These are phyloP conservation scores for Rhizopogon vulgaris DNA, from an alignment of 768 basidiomycete genomes.

Conservation along the genomic window DNA sequence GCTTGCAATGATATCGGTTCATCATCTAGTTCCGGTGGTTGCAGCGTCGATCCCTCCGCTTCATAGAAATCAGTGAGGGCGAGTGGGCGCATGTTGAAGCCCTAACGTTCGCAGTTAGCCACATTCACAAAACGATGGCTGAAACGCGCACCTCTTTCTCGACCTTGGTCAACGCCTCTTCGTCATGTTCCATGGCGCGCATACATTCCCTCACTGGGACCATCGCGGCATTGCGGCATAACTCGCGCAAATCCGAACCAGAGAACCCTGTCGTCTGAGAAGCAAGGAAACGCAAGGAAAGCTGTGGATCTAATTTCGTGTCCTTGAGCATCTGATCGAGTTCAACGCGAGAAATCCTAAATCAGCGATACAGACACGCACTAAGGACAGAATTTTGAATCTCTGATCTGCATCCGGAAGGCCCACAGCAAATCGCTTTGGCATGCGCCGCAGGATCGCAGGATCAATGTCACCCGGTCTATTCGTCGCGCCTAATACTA, in stretches of 20 bases:
- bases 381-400: conserved; percentile 76
- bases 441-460: conserved; percentile 93
- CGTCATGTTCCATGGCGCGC: conserved; percentile 40
- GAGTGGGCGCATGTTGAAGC: conserved; percentile 72
- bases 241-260: conserved; percentile 87
- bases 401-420: conserved; percentile 78
- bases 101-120: conserved; percentile 34
- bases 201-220: conserved; percentile 83
- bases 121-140: neutral
- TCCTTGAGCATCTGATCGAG: conserved; percentile 72
- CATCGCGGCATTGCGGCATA: conserved; percentile 94
- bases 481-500: conserved; percentile 94
- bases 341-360: neutral
- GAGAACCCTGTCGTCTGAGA: conserved; percentile 67
- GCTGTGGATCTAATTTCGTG: conserved; percentile 56
- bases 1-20: neutral
- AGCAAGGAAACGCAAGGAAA: conserved; percentile 62
- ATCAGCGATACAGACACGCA: conserved; percentile 27
- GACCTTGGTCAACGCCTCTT: conserved; percentile 41
- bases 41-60: conserved; percentile 26
- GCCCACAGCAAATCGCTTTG: conserved; percentile 85
- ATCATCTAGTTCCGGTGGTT: neutral
- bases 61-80: conserved; percentile 63
- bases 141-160: conserved; percentile 37
- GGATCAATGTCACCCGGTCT: conserved; percentile 87